A percentile compares a stretch with the other conserved stretches of the same genome.
Evolutionary conservation across 345 rosid genomes (phyloP).

Genomic region (Salix exigua): DNA sequence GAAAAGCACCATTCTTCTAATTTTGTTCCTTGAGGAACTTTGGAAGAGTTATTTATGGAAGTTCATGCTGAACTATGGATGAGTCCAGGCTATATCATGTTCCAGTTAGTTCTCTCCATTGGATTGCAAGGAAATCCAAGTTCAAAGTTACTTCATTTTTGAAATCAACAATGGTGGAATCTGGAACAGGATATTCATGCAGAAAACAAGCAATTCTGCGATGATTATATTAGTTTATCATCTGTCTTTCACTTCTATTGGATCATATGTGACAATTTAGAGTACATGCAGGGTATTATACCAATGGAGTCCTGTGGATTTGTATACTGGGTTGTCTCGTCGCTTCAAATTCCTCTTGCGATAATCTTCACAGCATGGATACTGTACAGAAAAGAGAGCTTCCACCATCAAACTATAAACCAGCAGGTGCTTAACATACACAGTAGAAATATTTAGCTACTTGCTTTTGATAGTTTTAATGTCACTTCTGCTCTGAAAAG

Average conservation of each 20-base stretch:
- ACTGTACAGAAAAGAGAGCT: conserved; percentile 35
- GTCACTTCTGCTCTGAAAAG: not conserved
- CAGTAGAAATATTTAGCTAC: not conserved
- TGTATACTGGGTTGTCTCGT: conserved; percentile 61
- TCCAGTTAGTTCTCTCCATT: not conserved
- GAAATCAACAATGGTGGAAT: not conserved
- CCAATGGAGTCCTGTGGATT: conserved; percentile 60
- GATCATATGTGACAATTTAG: not conserved
- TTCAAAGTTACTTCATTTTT: not conserved
- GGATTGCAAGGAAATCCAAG: no score
- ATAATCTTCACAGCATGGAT: conserved; percentile 66
- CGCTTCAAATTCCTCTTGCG: conserved; percentile 74
- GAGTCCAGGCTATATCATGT: not conserved
- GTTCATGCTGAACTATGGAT: not conserved
- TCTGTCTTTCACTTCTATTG: not conserved
- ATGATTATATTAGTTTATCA: no score
- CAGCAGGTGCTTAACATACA: conserved; percentile 24
- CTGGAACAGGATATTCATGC: not conserved
- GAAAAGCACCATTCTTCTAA: not conserved
- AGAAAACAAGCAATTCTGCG: not conserved
- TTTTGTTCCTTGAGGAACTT: not conserved
- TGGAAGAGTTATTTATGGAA: not conserved
- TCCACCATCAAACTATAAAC: conserved; percentile 24
- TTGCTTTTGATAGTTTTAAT: not conserved
- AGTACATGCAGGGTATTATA: conserved; percentile 52